Conservation (phyloP, 352 stramenopile species). For the Phytophthora vignae region DNA sequence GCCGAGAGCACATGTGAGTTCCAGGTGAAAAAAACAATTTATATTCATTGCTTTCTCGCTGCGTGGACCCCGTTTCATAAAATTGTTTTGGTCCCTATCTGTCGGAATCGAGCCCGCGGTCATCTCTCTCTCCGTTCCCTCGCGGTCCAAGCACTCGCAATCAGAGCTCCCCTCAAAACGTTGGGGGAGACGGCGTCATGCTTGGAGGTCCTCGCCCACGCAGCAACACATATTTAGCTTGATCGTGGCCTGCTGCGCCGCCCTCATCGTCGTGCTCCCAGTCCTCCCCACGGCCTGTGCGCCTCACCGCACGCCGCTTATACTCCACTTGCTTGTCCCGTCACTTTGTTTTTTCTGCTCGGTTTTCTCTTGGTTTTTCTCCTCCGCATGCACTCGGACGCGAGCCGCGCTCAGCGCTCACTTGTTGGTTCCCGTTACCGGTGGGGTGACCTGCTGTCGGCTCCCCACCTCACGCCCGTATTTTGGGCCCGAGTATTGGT, state of each 20-base stretch:
- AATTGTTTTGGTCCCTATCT: constrained; percentile 40
- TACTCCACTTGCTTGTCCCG: constrained; percentile 32
- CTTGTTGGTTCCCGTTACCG: constrained; percentile 45
- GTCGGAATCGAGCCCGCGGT: constrained; percentile 46
- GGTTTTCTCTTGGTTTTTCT: constrained; percentile 28
- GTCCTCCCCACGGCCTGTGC: constrained; percentile 34
- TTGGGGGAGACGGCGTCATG: constrained; percentile 34
- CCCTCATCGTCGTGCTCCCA: constrained; percentile 34
- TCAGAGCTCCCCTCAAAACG: constrained; percentile 25
- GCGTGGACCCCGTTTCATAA: constrained; percentile 36
- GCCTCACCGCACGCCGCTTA: constrained; percentile 32
- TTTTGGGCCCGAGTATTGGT: constrained; percentile 74
- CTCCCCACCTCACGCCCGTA: constrained; percentile 61
- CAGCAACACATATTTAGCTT: constrained; percentile 43
- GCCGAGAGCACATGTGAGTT: constrained; percentile 11
- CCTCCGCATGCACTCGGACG: constrained; percentile 33
- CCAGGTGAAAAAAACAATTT: constrained; percentile 45
- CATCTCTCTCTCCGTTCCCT: constrained; percentile 35
- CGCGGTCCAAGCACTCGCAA: constrained; percentile 48
- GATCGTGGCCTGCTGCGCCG: constrained; percentile 22
- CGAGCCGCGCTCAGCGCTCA: constrained; percentile 24
- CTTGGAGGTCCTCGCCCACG: constrained; percentile 44
- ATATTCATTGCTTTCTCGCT: constrained; percentile 45
- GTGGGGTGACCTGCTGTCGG: constrained; percentile 49
- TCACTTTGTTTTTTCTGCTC: constrained; percentile 42